These are phyloP conservation scores for Fusarium udum DNA, from an alignment of 2,329 filamentous ascomycete species.

Conservation along the genomic window DNA sequence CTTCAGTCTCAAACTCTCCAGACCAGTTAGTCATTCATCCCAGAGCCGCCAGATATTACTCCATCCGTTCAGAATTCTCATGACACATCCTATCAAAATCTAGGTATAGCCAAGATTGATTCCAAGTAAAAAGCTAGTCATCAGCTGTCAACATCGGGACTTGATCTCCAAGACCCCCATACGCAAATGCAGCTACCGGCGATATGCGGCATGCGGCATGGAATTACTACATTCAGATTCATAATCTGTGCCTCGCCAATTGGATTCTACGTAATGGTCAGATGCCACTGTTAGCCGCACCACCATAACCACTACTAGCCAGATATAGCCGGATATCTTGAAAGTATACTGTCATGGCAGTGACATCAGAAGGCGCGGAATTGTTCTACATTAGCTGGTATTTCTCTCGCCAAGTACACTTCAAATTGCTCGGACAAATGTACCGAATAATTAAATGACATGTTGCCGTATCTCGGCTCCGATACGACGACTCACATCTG, in stretches of 20 bases:
- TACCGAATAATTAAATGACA: not conserved
- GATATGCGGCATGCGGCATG: not conserved
- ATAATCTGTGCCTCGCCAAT: constrained; percentile 32
- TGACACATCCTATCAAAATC: not conserved
- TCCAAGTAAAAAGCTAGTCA: not conserved
- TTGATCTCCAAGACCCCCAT: not conserved
- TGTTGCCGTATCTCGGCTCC: constrained; percentile 6
- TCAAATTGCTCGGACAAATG: not conserved
- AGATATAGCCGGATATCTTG: not conserved
- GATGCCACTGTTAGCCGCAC: constrained; percentile 29
- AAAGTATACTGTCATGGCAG: not conserved
- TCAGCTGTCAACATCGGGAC: not conserved
- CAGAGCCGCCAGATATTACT: not conserved
- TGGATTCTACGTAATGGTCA: constrained; percentile 32
- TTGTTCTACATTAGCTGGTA: not conserved
- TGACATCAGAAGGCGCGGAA: not conserved
- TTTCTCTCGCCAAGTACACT: not conserved
- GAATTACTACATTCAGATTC: constrained; percentile 1
- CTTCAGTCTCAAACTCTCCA: not conserved
- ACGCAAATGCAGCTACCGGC: not conserved
- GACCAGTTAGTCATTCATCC: not conserved
- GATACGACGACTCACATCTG: not conserved
- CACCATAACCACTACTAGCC: not conserved
- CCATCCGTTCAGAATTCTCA: not conserved
- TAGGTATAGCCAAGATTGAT: not conserved